phyloP scores from a whole-genome alignment of 768 basidiomycete species.

The Cyclocybe cylindracea region DNA sequence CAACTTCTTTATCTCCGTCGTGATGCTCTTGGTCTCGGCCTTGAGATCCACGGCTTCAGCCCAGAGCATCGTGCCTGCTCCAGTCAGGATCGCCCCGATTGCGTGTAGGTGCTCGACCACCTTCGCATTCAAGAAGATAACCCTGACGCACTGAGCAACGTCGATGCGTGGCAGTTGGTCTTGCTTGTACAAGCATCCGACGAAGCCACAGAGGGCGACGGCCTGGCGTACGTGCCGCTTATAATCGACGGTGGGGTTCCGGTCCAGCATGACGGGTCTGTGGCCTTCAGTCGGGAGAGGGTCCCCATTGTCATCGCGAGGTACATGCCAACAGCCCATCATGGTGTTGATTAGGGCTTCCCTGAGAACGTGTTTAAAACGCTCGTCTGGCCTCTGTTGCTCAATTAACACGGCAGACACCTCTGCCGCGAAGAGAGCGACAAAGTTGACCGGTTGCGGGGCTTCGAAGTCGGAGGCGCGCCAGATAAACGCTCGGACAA shows the following conservation, averaged over 20 bases:
- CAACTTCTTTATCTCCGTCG: conserved; percentile 7
- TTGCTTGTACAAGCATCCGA: conserved; percentile 14
- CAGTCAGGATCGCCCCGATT: conserved; percentile 10
- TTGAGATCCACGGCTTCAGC: conserved; percentile 6
- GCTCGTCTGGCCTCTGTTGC: not conserved
- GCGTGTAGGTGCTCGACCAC: conserved; percentile 14
- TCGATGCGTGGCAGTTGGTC: conserved; percentile 9
- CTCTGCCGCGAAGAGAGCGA: not conserved
- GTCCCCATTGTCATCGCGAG: no score
- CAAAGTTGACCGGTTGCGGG: not conserved
- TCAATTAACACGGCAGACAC: not conserved
- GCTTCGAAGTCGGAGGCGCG: conserved; percentile 10
- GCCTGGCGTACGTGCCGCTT: conserved; percentile 8
- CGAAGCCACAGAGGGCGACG: conserved; percentile 15
- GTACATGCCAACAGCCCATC: no score
- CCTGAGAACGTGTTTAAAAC: no score
- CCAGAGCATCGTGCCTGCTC: conserved; percentile 15
- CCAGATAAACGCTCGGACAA: conserved; percentile 15
- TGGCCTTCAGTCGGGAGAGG: not conserved
- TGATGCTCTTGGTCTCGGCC: not conserved
- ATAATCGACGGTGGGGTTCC: conserved; percentile 3
- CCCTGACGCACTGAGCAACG: conserved; percentile 9
- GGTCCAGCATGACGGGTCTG: conserved; percentile 7
- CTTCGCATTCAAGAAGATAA: conserved; percentile 12
- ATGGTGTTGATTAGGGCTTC: no score